These are phyloP conservation scores for Medicago arabica DNA, from an alignment of 306 rosid genomes.

Conservation along the genomic window DNA sequence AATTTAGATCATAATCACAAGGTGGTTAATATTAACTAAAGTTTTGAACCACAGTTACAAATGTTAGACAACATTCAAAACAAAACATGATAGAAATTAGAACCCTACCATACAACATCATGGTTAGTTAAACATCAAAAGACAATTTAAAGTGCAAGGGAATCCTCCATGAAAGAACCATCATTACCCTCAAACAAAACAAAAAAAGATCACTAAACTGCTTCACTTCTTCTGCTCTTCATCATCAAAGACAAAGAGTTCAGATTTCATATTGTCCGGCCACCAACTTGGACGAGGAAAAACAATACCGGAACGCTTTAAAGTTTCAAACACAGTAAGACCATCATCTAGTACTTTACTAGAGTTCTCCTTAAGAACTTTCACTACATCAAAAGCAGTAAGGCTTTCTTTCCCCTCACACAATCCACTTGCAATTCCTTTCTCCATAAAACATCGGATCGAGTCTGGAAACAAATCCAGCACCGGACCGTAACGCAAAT, in stretches of 20 bases:
- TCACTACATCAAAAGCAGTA: constrained; percentile 44
- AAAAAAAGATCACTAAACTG: neutral
- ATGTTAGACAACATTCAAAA: neutral
- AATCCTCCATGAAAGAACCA: neutral
- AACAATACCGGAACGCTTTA: constrained; percentile 37
- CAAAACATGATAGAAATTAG: neutral
- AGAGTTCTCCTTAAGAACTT: neutral
- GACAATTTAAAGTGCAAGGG: constrained; percentile 1
- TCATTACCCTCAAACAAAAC: neutral
- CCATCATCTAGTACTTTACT: too few species aligned
- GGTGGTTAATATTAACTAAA: neutral
- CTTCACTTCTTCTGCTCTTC: too few species aligned
- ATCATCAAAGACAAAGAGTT: too few species aligned
- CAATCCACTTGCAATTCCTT: neutral
- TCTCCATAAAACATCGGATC: neutral
- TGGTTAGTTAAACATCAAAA: neutral
- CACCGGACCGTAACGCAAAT: too few species aligned
- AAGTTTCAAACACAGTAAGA: constrained; percentile 35
- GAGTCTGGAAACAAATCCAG: too few species aligned
- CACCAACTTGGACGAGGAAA: constrained; percentile 39
- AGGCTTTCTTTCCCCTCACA: neutral
- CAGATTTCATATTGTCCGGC: too few species aligned
- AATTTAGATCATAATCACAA: neutral
- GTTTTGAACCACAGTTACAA: neutral
- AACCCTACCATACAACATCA: neutral